Percentiles rank a stretch among this genome's conserved stretches.
phyloP scores from a whole-genome alignment of 805 yeast species.

The Torulaspora quercuum region DNA sequence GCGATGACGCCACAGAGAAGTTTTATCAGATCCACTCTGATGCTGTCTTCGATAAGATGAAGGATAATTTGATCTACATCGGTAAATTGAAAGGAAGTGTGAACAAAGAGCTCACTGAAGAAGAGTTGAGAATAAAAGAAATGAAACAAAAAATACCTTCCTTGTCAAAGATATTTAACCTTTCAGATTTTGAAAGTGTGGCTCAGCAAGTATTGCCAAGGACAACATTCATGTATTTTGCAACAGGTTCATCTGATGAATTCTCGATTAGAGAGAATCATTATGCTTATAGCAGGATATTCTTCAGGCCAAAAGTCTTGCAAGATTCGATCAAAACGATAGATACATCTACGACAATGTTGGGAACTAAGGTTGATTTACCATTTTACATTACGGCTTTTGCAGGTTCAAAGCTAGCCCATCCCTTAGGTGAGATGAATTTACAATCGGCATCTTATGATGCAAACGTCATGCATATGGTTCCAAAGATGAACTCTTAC shows the following conservation, averaged over 20 bases:
- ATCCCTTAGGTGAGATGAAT: conserved; percentile 40
- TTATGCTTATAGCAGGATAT: conserved; percentile 41
- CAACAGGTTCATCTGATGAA: conserved; percentile 51
- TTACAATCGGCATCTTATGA: conserved; percentile 20
- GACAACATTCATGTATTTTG: conserved; percentile 42
- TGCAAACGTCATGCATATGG: conserved; percentile 47
- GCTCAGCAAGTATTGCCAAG: conserved; percentile 37
- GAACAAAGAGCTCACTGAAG: conserved; percentile 16
- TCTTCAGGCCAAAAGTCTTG: conserved; percentile 46
- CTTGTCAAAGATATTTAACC: conserved; percentile 33
- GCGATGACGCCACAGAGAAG: conserved; percentile 69
- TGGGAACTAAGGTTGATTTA: conserved; percentile 44
- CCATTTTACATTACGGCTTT: conserved; percentile 52
- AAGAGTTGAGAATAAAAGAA: conserved; percentile 19
- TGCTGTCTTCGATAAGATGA: conserved; percentile 19
- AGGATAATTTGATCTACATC: conserved; percentile 13
- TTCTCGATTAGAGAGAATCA: conserved; percentile 45
- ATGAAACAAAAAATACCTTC: conserved; percentile 32
- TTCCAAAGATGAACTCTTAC: conserved; percentile 43
- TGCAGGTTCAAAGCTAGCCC: conserved; percentile 44
- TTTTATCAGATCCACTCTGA: conserved; percentile 38
- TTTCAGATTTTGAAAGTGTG: conserved; percentile 42
- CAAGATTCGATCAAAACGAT: conserved; percentile 29
- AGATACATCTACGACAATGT: conserved; percentile 45
- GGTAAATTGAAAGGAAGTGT: conserved; percentile 20